A percentile compares a stretch with the other conserved stretches of the same genome.
Evolutionary conservation across 257 asterid genomes (phyloP).

Genomic region (Schizonepeta tenuifolia): DNA sequence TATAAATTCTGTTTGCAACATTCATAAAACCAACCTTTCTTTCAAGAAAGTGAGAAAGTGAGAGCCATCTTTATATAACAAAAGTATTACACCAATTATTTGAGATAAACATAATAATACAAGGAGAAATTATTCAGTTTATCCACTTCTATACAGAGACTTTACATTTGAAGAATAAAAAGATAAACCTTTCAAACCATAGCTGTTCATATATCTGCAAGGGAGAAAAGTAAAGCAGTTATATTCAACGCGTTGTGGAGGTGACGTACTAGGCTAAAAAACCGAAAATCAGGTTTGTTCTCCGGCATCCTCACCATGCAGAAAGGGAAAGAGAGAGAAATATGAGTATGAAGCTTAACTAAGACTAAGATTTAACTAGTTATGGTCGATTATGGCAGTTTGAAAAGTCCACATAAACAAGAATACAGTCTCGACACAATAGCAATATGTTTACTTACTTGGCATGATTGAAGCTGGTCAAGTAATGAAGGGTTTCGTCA

Average conservation of each 20-base stretch:
- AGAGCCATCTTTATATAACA: conserved; percentile 22
- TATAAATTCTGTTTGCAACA: background rate
- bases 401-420: background rate
- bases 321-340: background rate
- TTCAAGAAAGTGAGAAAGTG: conserved; percentile 7
- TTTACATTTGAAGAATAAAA: conserved; percentile 19
- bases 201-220: conserved; percentile 31
- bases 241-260: background rate
- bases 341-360: background rate
- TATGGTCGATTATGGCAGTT: too few relatives aligned
- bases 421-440: background rate
- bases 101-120: conserved; percentile 3
- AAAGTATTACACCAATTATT: conserved; percentile 5
- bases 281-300: too few relatives aligned
- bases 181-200: conserved; percentile 11
- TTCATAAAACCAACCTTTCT: background rate
- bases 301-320: background rate
- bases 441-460: conserved; percentile 46
- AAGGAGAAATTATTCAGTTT: conserved; percentile 23
- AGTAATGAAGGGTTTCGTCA: conserved; percentile 42
- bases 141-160: conserved; percentile 33
- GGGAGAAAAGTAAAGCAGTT: background rate
- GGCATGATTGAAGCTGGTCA: conserved; percentile 21
- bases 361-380: background rate
- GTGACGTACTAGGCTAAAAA: background rate